Evolutionary conservation across 768 basidiomycete species (phyloP), one percentile per base, ranked within the genome.

Genomic region (Rhizopogon vesiculosus): DNA sequence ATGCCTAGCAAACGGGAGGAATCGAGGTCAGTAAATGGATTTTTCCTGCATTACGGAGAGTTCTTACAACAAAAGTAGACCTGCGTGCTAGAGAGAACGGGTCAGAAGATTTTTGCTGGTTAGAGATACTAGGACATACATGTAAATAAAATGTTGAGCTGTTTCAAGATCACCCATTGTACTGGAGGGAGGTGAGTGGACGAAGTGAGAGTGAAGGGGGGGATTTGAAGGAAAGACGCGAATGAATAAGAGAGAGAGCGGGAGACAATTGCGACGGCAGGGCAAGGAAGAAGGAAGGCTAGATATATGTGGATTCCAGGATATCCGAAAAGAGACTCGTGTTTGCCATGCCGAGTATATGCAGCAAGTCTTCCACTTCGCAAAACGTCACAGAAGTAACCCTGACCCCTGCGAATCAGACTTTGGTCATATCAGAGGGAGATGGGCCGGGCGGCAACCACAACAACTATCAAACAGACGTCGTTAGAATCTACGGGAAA

Each of bases 61-160:
- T 56, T 61, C 87, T 74, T 69, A 91, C 89, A 87, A 76, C 88
- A 91, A 72, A 91, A 91, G 76, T 89, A 89, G 69, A 90, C 80
- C 74, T 91, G 89, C 39, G 79, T 78, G 51, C 78, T 79, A 52
- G 28, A 46, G 54, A 41, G 9, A 45, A 56, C 40, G 33, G 44
- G 54, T 69, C 46, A 62, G 67, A 18, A 33, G 43, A 8, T 29
- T 43, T 43, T 31, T 38, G 35, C 28, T 41, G 9, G 45, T 1
- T 18, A 28, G 45, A 44, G 25, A 42, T 2, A 22, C 22, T 57
- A 44, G 28, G 13, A 74, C 79, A 54, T 66, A 76, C 78, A 89
- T 83, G 73, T 86, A 89, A 70, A 91, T 88, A 69, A 89, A 89
- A 68, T 88, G 80, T 62, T 85, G 80, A 56, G 86, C 84, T 42